Evolutionary conservation across 2,329 filamentous ascomycete species (phyloP).

Genomic region (Calonectria hongkongensis): DNA sequence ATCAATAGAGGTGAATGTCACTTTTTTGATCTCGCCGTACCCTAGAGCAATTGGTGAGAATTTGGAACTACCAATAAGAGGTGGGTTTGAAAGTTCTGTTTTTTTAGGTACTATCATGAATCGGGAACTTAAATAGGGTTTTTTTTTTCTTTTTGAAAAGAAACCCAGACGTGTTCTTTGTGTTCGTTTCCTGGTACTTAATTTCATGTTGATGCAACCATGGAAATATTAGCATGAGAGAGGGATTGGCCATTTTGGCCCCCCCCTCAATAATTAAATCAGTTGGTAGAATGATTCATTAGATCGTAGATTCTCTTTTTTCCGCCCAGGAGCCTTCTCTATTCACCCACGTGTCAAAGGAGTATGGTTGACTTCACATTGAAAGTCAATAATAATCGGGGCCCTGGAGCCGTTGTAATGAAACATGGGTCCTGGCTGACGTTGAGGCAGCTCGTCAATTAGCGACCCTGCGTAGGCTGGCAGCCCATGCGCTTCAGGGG

Average conservation of each 20-base stretch:
- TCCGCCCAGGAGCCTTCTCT: not conserved
- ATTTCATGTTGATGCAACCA: not conserved
- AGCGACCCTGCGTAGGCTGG: slow-evolving; percentile 33
- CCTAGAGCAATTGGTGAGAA: not conserved
- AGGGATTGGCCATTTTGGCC: too few species aligned
- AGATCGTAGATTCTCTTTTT: too few species aligned
- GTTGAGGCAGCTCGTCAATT: slow-evolving; percentile 36
- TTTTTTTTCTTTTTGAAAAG: not conserved
- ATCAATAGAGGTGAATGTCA: not conserved
- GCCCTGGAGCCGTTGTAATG: slow-evolving; percentile 22
- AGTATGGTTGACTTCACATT: not conserved
- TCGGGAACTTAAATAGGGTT: not conserved
- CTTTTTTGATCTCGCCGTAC: not conserved
- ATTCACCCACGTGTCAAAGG: slow-evolving; percentile 17
- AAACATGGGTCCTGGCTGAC: slow-evolving; percentile 29
- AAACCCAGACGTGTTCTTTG: not conserved
- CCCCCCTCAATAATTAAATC: too few species aligned
- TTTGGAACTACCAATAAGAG: not conserved
- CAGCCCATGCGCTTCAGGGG: slow-evolving; percentile 35
- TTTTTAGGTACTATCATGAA: not conserved
- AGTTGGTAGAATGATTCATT: too few species aligned
- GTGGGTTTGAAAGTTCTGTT: not conserved
- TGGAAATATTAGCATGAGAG: not conserved
- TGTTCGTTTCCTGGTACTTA: not conserved
- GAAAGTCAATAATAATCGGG: slow-evolving; percentile 22